Evolutionary conservation across 2,329 filamentous ascomycete species (phyloP).

Genomic region (Erysiphe neolycopersici): DNA sequence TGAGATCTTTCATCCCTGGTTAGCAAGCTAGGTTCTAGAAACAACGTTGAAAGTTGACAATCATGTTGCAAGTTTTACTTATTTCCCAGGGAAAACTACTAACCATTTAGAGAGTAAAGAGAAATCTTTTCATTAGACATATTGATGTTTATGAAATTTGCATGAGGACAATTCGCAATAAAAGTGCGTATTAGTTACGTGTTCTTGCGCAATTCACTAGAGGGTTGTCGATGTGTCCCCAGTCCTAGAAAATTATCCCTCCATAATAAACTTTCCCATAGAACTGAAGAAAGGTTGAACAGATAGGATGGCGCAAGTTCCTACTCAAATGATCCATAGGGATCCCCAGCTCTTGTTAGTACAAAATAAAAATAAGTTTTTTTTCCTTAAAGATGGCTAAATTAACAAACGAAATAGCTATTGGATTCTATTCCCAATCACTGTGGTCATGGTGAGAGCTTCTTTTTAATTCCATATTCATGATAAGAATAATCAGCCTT

Average conservation of each 20-base stretch:
- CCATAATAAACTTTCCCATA: too few species aligned
- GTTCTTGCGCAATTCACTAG: too few species aligned
- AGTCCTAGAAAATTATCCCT: too few species aligned
- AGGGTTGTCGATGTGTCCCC: too few species aligned
- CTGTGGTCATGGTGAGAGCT: conserved; percentile 59
- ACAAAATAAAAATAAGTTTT: not conserved
- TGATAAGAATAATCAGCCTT: too few species aligned
- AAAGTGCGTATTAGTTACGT: too few species aligned
- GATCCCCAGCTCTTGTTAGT: conserved; percentile 93
- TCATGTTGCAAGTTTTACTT: too few species aligned
- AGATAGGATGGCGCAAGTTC: conserved; percentile 49
- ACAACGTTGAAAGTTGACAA: not conserved
- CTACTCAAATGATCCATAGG: conserved; percentile 86
- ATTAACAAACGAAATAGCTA: conserved; percentile 32
- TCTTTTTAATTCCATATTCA: not conserved
- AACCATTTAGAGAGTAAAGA: conserved; percentile 12
- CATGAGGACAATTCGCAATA: too few species aligned
- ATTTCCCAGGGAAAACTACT: not conserved
- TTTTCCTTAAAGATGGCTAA: not conserved
- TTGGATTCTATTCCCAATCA: conserved; percentile 97
- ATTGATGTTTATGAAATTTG: conserved; percentile 8
- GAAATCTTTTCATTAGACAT: conserved; percentile 11
- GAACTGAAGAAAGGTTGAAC: not conserved
- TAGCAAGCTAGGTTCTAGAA: not conserved
- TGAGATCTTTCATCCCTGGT: conserved; percentile 39